Percentiles rank a stretch among this genome's conserved stretches.
These are phyloP conservation scores for Psidium friedrichsthalianum DNA, from an alignment of 345 rosid species.

Conservation along the genomic window DNA sequence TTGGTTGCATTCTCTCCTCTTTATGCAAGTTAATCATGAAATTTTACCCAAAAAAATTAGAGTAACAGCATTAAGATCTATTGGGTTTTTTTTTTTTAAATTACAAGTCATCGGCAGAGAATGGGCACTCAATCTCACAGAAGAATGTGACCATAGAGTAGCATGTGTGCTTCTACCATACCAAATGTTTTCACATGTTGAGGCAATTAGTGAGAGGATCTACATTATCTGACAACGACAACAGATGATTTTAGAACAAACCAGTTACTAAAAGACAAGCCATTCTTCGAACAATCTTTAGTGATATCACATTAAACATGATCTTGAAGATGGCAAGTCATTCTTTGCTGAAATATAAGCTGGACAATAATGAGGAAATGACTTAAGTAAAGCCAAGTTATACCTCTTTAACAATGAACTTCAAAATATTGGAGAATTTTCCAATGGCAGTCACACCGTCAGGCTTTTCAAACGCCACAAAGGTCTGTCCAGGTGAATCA, in stretches of 20 bases:
- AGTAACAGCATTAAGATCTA: not conserved
- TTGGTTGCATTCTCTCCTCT: not conserved
- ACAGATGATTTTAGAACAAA: not conserved
- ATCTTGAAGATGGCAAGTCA: not conserved
- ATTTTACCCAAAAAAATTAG: not conserved
- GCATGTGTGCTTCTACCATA: not conserved
- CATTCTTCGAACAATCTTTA: not conserved
- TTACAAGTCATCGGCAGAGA: not conserved
- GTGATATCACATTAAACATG: not conserved
- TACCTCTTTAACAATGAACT: conserved; percentile 93
- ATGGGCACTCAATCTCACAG: not conserved
- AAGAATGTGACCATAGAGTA: not conserved
- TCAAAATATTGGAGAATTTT: conserved; percentile 80
- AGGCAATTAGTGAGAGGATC: not conserved
- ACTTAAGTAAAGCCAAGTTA: not conserved
- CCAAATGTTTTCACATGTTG: not conserved
- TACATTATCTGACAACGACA: not conserved
- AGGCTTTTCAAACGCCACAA: conserved; percentile 85
- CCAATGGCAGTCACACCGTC: conserved; percentile 71
- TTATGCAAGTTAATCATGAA: not conserved
- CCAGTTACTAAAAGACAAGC: not conserved
- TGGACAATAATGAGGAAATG: not conserved
- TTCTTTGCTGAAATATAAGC: not conserved
- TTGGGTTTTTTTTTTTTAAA: not conserved
- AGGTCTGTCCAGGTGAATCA: conserved; percentile 87